Evolutionary conservation across 331 rosid species (phyloP), one percentile per base, ranked within the genome.

Genomic region (Erythrophleum ivorense): DNA sequence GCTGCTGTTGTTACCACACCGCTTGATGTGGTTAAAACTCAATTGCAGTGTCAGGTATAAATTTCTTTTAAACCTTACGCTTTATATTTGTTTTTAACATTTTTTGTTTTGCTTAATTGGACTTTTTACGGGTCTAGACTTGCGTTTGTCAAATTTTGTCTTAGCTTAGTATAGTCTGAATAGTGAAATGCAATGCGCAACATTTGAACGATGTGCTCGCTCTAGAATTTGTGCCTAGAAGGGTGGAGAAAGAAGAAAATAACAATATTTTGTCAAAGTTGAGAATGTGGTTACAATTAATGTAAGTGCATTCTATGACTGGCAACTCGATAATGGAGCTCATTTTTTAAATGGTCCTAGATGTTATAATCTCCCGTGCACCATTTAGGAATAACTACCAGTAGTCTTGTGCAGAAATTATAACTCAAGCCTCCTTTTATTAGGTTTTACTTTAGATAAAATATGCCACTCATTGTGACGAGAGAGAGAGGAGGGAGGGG

Each of bases 1-100:
- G 99, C 99, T 79, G 92, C 98, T 2, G 78, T 63, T 0, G 82
- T 94, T 16, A 94, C 99, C 2, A 96, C 99, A 5, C 98, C 99
- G 2, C 97, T 96, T 13, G 99, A 96, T 89, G 99, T 96, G 68
- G 98, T 89, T 58, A 96, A 89, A 84, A 96, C 99, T 75, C 99
- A 96, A 66, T 83, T 96, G 83, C 98, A 96, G 76, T 96, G 98
- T 76, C 99, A 96, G 98, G 99, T 96, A 88, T 24, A 6, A 0
- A 21, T 43, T 69, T 21, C 38, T 71, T 13, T 71, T 3, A 46
- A 71, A 38, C 24, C 41, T 59, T 53, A 3, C 58, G 60, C n/a
- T 67, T 38, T 0, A 43, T 66, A 53, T 2, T n/a, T 21, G 29
- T 40, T 40, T 18, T 5, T 36, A 8, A 33, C 43, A 66, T 53